phyloP scores from a whole-genome alignment of 352 stramenopile genomes.

The Phytophthora lateralis region DNA sequence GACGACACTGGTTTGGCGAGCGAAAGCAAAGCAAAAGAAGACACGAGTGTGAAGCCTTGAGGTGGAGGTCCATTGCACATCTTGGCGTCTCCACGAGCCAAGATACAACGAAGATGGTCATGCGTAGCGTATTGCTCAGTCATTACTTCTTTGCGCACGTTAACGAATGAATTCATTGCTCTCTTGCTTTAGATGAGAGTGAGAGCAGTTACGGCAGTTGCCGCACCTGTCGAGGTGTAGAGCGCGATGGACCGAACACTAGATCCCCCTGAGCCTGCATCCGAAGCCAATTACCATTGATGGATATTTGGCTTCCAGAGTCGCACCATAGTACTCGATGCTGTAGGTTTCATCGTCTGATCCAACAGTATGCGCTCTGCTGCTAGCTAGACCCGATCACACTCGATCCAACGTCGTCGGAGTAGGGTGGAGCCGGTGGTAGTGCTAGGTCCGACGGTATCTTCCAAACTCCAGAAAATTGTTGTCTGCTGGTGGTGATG shows the following conservation, averaged over 20 bases:
- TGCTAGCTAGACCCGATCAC: background rate
- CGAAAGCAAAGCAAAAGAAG: slow-evolving; percentile 1
- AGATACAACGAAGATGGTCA: background rate
- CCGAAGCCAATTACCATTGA: too few relatives aligned
- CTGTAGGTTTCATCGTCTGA: slow-evolving; percentile 3
- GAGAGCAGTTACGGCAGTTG: background rate
- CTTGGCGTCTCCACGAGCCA: background rate
- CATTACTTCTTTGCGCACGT: background rate
- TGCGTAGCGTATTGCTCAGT: background rate
- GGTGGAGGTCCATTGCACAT: background rate
- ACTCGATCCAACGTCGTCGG: background rate
- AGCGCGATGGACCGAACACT: background rate
- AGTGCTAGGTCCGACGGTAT: background rate
- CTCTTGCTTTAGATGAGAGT: background rate
- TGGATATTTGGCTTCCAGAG: slow-evolving; percentile 1
- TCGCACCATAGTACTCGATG: slow-evolving; percentile 1
- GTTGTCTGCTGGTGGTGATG: background rate
- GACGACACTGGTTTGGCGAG: slow-evolving; percentile 11
- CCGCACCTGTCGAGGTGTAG: background rate
- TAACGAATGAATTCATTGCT: too few relatives aligned
- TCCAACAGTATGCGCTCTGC: background rate
- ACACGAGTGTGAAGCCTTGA: background rate
- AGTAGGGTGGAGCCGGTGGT: background rate
- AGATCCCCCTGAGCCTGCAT: background rate
- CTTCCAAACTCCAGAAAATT: background rate